Percentiles rank a stretch among this genome's conserved stretches.
Evolutionary conservation across 495 filamentous ascomycete species (phyloP).

Genomic region (Aspergillus bridgeri): DNA sequence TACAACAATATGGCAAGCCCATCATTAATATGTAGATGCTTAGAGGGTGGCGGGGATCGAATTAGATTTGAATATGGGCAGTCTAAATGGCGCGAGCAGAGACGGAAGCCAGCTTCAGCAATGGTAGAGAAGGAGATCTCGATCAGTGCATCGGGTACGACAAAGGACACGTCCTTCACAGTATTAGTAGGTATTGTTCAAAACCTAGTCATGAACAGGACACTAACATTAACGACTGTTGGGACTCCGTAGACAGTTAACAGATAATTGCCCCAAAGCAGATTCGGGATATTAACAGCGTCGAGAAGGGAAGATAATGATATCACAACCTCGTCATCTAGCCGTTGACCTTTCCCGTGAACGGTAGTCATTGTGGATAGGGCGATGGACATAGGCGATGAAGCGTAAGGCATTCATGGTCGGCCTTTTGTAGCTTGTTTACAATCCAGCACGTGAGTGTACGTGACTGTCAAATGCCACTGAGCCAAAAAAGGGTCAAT

Average conservation of each 20-base stretch:
- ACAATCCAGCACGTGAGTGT: too few relatives aligned
- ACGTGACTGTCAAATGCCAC: too few relatives aligned
- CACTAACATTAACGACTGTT: slow-evolving; percentile 22
- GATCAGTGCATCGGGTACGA: slow-evolving; percentile 19
- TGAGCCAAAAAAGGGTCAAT: too few relatives aligned
- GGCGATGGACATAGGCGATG: too few relatives aligned
- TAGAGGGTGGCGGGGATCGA: slow-evolving; percentile 4
- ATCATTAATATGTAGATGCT: slow-evolving; percentile 24
- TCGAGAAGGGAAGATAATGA: slow-evolving; percentile 15
- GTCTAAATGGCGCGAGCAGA: slow-evolving; percentile 11
- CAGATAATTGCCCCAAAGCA: slow-evolving; percentile 29
- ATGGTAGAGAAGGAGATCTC: slow-evolving; percentile 15
- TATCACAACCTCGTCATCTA: slow-evolving; percentile 11
- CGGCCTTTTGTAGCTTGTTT: too few relatives aligned
- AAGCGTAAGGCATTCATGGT: too few relatives aligned
- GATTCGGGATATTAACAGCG: slow-evolving; percentile 14
- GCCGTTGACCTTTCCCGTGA: background rate
- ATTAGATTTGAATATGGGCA: slow-evolving; percentile 10
- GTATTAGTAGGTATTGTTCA: slow-evolving; percentile 3
- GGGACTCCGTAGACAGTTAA: slow-evolving; percentile 26
- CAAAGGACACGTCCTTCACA: slow-evolving; percentile 18
- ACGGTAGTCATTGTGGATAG: too few relatives aligned
- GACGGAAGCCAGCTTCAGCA: slow-evolving; percentile 15
- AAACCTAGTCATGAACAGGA: background rate
- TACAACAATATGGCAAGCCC: slow-evolving; percentile 21